phyloP scores from a whole-genome alignment of 2,329 filamentous ascomycete genomes.

The Graphium sp. region DNA sequence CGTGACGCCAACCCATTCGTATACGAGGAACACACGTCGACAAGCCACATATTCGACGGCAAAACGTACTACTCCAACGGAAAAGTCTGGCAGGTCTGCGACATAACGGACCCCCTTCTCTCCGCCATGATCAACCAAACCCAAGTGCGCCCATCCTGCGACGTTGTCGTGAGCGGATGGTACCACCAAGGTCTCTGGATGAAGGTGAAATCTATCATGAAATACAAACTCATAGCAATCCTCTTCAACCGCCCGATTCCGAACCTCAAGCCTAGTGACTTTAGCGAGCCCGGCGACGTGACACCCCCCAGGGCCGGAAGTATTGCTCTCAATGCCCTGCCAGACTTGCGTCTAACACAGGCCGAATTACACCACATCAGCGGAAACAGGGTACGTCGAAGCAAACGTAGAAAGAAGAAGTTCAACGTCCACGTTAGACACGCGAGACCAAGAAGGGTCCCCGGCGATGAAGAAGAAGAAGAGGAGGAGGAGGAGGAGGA shows the following conservation, averaged over 20 bases:
- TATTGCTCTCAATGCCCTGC: no score
- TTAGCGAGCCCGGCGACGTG: slow-evolving; percentile 19
- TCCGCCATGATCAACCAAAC: slow-evolving; percentile 46
- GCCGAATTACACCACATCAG: no score
- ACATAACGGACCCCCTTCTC: slow-evolving; percentile 70
- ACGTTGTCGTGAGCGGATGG: slow-evolving; percentile 58
- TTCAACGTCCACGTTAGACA: no score
- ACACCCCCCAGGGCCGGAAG: no score
- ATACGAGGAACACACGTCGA: slow-evolving; percentile 19
- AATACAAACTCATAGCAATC: slow-evolving; percentile 62
- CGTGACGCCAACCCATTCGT: slow-evolving; percentile 19
- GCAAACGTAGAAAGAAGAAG: no score
- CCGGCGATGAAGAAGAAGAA: no score
- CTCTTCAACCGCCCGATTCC: slow-evolving; percentile 34
- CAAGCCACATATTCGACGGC: slow-evolving; percentile 72
- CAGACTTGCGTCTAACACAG: no score
- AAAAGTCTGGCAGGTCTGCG: slow-evolving; percentile 88
- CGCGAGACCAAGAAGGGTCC: no score
- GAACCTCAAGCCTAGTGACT: slow-evolving; percentile 26
- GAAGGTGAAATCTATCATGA: slow-evolving; percentile 77
- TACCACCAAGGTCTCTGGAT: slow-evolving; percentile 66
- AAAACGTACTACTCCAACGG: slow-evolving; percentile 58
- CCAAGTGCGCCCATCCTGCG: slow-evolving; percentile 39
- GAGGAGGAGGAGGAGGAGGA: no score
- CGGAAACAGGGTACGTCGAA: no score